Conservation (phyloP, 306 rosid species). For the Pyrus betulifolia region DNA sequence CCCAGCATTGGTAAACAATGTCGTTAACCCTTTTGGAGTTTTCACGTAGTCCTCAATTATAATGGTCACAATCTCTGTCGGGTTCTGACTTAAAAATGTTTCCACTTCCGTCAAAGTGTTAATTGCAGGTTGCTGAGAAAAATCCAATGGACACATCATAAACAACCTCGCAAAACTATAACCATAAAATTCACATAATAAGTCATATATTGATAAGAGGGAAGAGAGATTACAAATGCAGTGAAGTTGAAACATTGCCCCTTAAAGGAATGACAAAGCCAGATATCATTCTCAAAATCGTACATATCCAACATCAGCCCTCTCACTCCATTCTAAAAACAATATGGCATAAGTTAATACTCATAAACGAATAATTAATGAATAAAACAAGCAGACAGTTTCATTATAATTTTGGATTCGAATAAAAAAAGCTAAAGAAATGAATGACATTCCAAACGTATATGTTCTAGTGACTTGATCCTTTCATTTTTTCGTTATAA, state of each 20-base stretch:
- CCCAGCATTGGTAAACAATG: conserved; percentile 62
- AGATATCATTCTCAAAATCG: conserved; percentile 75
- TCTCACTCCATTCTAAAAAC: conserved; percentile 84
- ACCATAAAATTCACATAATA: conserved; percentile 1
- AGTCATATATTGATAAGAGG: conserved; percentile 7
- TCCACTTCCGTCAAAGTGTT: conserved; percentile 86
- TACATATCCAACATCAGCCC: conserved; percentile 99
- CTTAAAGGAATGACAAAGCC: conserved; percentile 93
- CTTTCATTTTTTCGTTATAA: not conserved
- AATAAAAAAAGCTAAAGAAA: conserved; percentile 5
- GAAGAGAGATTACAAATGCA: conserved; percentile 64
- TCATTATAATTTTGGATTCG: not conserved
- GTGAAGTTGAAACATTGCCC: conserved; percentile 97
- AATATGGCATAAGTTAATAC: not conserved
- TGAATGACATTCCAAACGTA: conserved; percentile 1
- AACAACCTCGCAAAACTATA: conserved; percentile 4
- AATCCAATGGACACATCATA: conserved; percentile 23
- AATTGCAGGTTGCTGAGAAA: conserved; percentile 88
- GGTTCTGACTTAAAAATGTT: conserved; percentile 65
- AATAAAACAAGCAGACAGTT: not conserved
- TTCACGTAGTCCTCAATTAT: conserved; percentile 88
- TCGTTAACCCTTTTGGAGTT: conserved; percentile 69
- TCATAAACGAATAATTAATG: not conserved
- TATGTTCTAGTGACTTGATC: not conserved
- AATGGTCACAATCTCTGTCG: conserved; percentile 76